Evolutionary conservation across 2,329 filamentous ascomycete species (phyloP), one percentile per base, ranked within the genome.

Genomic region (Curvularia sp.): DNA sequence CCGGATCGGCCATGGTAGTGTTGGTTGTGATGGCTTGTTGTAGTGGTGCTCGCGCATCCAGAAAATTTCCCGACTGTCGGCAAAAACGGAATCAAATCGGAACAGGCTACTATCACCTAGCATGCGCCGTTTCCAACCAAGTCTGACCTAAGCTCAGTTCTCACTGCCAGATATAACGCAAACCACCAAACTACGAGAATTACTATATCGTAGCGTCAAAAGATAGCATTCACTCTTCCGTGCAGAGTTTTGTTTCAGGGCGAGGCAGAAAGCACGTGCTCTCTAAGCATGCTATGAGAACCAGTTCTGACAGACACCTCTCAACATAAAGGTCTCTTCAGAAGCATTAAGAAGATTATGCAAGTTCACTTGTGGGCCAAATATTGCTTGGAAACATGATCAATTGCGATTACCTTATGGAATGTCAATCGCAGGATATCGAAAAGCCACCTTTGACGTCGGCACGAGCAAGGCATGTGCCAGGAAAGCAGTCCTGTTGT

Each of bases 1-100:
- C 68, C 23, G 67, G 63, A 63, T 72, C 69, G 38, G 73, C 71
- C 74, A 77, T 77, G 56, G 58, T 60, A 57, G 45, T 60, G 61
- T 53, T 64, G 66, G 60, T 54, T 39, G 59, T 57, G 49, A 38
- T 60, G 45, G 55, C 52, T 46, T 46, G 60, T 61, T 51, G 57
- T 21, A 34, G 45, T 36, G 49, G 51, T 65, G 45, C 43, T 61
- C 36, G 61, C 53, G 57, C 58, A 50, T 52, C 67, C 64, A 66
- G 41, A 43, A 69, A 72, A 72, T 64, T 72, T 70, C 53, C 60
- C 53, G 55, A 55, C 27, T n/a, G 49, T 64, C 59, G 63, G 63
- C 38, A 49, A 59, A 45, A 42, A 54, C 66, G 66, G 64, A 63
- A 61, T 60, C 62, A 39, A 34, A 57, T 59, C 64, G 66, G 66